phyloP scores from a whole-genome alignment of 805 yeast genomes.

The Candida ulmi region DNA sequence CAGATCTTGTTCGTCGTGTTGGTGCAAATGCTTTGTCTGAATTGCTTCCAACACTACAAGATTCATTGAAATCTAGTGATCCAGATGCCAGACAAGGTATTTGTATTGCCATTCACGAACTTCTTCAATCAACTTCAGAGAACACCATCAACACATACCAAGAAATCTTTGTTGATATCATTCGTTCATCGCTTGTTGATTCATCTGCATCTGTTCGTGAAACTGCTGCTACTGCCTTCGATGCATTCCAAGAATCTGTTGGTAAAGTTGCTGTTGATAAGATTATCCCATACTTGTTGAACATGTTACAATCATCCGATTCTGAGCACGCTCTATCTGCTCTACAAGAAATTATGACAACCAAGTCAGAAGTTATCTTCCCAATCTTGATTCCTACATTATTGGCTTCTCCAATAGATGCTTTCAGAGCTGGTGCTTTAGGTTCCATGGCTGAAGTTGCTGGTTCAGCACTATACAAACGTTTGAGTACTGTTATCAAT shows the following conservation, averaged over 20 bases:
- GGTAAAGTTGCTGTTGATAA: constrained; percentile 88
- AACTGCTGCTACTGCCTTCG: constrained; percentile 90
- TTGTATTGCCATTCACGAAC: constrained; percentile 86
- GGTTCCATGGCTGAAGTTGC: constrained; percentile 88
- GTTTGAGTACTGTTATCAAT: constrained; percentile 69
- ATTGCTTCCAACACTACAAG: constrained; percentile 78
- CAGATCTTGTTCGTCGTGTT: constrained; percentile 91
- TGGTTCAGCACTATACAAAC: constrained; percentile 70
- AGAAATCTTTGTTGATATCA: constrained; percentile 62
- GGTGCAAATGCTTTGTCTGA: constrained; percentile 83
- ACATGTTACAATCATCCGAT: constrained; percentile 53
- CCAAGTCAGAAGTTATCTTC: constrained; percentile 86
- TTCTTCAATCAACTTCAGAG: constrained; percentile 65
- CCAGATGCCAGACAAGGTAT: constrained; percentile 93
- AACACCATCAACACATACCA: constrained; percentile 62
- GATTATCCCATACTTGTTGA: constrained; percentile 76
- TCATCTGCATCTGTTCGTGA: constrained; percentile 69
- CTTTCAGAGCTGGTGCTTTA: constrained; percentile 80
- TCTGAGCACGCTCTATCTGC: constrained; percentile 82
- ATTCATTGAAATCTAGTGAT: constrained; percentile 52
- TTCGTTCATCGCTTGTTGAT: constrained; percentile 77
- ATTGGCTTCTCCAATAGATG: constrained; percentile 73
- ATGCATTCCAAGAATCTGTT: constrained; percentile 71
- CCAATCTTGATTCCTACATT: constrained; percentile 87
- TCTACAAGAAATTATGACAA: constrained; percentile 84